These are phyloP conservation scores for Ramaria sp. DNA, from an alignment of 768 basidiomycete genomes.

Conservation along the genomic window DNA sequence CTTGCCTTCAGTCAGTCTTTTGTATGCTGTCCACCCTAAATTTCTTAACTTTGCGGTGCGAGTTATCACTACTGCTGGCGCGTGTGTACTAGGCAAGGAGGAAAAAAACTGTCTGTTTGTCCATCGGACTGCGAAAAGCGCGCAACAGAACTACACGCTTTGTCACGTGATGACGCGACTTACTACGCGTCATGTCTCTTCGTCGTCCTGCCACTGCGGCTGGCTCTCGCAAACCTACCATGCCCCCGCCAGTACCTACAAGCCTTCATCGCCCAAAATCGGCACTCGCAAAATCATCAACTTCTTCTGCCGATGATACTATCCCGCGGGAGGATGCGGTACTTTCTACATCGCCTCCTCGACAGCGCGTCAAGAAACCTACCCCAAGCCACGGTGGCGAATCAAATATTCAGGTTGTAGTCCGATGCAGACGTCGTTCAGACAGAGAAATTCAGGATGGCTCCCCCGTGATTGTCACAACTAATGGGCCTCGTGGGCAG, in stretches of 20 bases:
- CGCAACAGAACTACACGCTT: too few relatives aligned
- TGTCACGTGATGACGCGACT: constrained; percentile 9
- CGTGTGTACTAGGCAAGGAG: too few relatives aligned
- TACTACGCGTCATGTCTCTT: not conserved
- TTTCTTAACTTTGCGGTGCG: too few relatives aligned
- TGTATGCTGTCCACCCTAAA: too few relatives aligned
- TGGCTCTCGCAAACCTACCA: not conserved
- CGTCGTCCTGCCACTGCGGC: constrained; percentile 6
- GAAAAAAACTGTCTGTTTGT: too few relatives aligned
- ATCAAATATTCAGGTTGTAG: constrained; percentile 87
- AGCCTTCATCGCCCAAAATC: not conserved
- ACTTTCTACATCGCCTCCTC: constrained; percentile 2
- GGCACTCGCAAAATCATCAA: not conserved
- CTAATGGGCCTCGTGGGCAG: constrained; percentile 62
- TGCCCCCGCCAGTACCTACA: not conserved
- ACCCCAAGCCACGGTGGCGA: constrained; percentile 34
- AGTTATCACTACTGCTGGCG: too few relatives aligned
- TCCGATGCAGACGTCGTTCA: constrained; percentile 80
- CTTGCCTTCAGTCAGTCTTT: too few relatives aligned
- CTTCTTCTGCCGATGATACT: not conserved
- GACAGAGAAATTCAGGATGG: constrained; percentile 76
- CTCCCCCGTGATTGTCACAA: constrained; percentile 79
- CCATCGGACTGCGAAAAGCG: not conserved
- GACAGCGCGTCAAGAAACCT: not conserved
- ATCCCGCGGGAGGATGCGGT: not conserved